These are phyloP conservation scores for Gossypium thurberi DNA, from an alignment of 345 rosid species.

Conservation along the genomic window DNA sequence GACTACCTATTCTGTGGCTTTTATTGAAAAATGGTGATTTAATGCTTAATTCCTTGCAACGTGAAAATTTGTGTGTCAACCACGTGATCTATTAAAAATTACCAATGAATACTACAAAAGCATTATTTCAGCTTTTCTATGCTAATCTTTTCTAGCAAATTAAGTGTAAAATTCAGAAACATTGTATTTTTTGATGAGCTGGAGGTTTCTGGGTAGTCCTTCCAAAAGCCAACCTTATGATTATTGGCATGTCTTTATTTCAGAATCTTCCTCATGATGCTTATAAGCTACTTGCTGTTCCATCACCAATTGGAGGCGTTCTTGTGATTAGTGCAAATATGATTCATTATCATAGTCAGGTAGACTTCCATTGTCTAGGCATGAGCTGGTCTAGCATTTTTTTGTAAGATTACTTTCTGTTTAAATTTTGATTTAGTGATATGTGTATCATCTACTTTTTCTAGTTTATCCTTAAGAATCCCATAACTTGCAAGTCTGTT, in stretches of 20 bases:
- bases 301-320: constrained; percentile 95
- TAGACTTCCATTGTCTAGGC: constrained; percentile 15
- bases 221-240: not conserved
- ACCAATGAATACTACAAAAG: not conserved
- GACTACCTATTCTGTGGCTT: not conserved
- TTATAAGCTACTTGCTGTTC: constrained; percentile 92
- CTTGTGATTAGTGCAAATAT: constrained; percentile 78
- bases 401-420: not conserved
- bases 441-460: not conserved
- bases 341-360: constrained; percentile 96
- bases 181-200: not conserved
- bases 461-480: constrained; percentile 3
- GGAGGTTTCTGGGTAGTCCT: not conserved
- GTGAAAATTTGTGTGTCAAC: not conserved
- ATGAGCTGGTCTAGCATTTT: not conserved
- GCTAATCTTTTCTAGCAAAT: not conserved
- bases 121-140: constrained; percentile 2
- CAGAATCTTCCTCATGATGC: constrained; percentile 99
- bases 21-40: not conserved
- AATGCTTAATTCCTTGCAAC: constrained; percentile 1
- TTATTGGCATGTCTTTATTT: constrained; percentile 13
- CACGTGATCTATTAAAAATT: not conserved
- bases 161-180: constrained; percentile 9
- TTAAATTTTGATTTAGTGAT: not conserved
- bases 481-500: constrained; percentile 13